Evolutionary conservation across 345 rosid species (phyloP).

Genomic region (Laguncularia racemosa): DNA sequence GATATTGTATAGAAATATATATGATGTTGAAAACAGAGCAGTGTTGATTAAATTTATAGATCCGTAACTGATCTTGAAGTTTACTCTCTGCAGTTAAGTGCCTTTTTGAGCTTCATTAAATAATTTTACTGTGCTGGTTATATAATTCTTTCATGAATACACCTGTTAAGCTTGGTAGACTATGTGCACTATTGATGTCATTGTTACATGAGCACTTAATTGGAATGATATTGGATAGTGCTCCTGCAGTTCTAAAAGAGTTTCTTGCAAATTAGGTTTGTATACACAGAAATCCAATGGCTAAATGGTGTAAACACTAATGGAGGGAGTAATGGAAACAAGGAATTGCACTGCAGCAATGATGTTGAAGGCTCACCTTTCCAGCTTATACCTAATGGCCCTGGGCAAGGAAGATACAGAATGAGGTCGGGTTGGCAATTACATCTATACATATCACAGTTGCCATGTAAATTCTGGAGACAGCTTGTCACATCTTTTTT

Average conservation of each 20-base stretch:
- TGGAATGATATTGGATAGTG: too few relatives aligned
- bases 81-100: too few relatives aligned
- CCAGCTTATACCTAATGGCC: conserved; percentile 22
- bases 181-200: too few relatives aligned
- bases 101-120: too few relatives aligned
- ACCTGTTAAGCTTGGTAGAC: too few relatives aligned
- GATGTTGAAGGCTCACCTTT: conserved; percentile 18
- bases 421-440: conserved; percentile 57
- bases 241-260: background rate
- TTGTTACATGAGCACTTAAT: too few relatives aligned
- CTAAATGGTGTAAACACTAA: conserved; percentile 10
- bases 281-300: conserved; percentile 57
- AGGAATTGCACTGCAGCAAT: conserved; percentile 17
- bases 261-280: conserved; percentile 36
- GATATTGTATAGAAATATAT: too few relatives aligned
- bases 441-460: conserved; percentile 79
- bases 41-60: too few relatives aligned
- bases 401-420: conserved; percentile 28
- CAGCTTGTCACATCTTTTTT: conserved; percentile 1
- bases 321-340: conserved; percentile 9
- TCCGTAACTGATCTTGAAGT: too few relatives aligned
- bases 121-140: too few relatives aligned
- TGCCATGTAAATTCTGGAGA: conserved; percentile 64
- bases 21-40: too few relatives aligned
- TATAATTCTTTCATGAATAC: too few relatives aligned